A percentile compares a stretch with the other conserved stretches of the same genome.
Conservation (phyloP, 768 basidiomycete species). For the Candolleomyces aberdarensis region DNA sequence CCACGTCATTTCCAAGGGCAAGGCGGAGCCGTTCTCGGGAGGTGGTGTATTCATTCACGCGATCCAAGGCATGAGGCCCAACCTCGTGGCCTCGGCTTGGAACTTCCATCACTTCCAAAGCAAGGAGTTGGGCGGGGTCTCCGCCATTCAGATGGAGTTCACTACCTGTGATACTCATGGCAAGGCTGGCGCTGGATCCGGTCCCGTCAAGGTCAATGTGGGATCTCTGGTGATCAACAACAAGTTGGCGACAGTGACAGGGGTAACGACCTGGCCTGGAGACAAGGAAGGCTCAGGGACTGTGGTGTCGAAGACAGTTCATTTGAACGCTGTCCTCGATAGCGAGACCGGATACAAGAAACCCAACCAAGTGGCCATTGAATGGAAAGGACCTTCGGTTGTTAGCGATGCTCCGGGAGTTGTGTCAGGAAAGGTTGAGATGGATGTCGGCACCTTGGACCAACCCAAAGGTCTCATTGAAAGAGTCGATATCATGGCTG, state of each 20-base stretch:
- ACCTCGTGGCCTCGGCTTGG: constrained; percentile 90
- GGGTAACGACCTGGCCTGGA: constrained; percentile 74
- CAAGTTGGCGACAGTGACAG: constrained; percentile 73
- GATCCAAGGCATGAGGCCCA: constrained; percentile 97
- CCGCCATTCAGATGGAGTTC: constrained; percentile 95
- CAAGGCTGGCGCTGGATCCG: constrained; percentile 73
- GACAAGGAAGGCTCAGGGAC: constrained; percentile 35
- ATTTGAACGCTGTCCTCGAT: constrained; percentile 62
- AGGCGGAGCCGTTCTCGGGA: constrained; percentile 54
- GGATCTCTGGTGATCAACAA: constrained; percentile 81
- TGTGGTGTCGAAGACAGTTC: constrained; percentile 63
- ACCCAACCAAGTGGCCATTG: constrained; percentile 66
- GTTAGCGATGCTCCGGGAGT: constrained; percentile 47
- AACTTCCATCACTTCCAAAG: constrained; percentile 95
- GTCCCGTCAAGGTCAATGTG: constrained; percentile 80
- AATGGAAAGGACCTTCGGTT: constrained; percentile 76
- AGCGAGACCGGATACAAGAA: constrained; percentile 77
- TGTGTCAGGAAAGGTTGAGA: constrained; percentile 52
- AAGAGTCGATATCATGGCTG: constrained; percentile 93
- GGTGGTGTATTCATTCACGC: constrained; percentile 90
- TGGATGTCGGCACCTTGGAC: constrained; percentile 55
- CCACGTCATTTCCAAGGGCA: constrained; percentile 62
- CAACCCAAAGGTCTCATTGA: constrained; percentile 77
- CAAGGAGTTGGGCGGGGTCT: constrained; percentile 63
- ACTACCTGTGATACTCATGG: constrained; percentile 81